Evolutionary conservation across 2,329 filamentous ascomycete species (phyloP).

Genomic region (Nannizzia gypsea): DNA sequence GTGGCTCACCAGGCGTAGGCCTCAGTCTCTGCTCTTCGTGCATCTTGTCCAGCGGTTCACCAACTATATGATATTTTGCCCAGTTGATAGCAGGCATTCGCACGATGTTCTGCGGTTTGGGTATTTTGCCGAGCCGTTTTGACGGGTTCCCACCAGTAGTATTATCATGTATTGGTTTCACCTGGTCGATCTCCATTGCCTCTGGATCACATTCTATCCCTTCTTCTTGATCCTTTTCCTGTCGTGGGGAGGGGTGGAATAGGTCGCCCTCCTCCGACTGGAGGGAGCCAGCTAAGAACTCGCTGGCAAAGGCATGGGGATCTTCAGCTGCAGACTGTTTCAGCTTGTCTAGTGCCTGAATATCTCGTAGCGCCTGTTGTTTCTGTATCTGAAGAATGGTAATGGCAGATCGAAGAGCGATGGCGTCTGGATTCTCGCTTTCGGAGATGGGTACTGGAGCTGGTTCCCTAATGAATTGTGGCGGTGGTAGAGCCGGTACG

Average conservation of each 20-base stretch:
- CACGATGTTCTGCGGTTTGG: slow-evolving; percentile 67
- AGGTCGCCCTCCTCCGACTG: slow-evolving; percentile 29
- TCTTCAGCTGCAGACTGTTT: slow-evolving; percentile 60
- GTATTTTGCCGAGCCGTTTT: slow-evolving; percentile 51
- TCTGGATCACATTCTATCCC: slow-evolving; percentile 16
- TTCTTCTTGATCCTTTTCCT: slow-evolving; percentile 24
- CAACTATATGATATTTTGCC: slow-evolving; percentile 86
- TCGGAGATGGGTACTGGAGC: slow-evolving; percentile 36
- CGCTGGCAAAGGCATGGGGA: slow-evolving; percentile 59
- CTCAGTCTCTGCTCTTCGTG: slow-evolving; percentile 65
- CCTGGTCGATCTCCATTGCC: slow-evolving; percentile 10
- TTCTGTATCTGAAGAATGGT: slow-evolving; percentile 78
- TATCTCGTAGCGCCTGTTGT: slow-evolving; percentile 63
- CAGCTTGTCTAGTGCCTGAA: slow-evolving; percentile 55
- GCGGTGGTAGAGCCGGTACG: neutral
- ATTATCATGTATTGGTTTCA: neutral
- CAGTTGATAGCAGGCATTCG: slow-evolving; percentile 86
- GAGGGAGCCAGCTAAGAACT: slow-evolving; percentile 53
- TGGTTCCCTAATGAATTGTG: slow-evolving; percentile 25
- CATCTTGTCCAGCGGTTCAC: slow-evolving; percentile 69
- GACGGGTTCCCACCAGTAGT: neutral
- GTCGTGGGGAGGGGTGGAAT: slow-evolving; percentile 28
- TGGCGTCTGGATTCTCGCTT: slow-evolving; percentile 64
- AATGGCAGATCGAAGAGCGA: slow-evolving; percentile 75
- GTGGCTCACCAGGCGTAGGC: slow-evolving; percentile 41